Evolutionary conservation across 768 basidiomycete species (phyloP).

Genomic region (Boletus rubescentipes): DNA sequence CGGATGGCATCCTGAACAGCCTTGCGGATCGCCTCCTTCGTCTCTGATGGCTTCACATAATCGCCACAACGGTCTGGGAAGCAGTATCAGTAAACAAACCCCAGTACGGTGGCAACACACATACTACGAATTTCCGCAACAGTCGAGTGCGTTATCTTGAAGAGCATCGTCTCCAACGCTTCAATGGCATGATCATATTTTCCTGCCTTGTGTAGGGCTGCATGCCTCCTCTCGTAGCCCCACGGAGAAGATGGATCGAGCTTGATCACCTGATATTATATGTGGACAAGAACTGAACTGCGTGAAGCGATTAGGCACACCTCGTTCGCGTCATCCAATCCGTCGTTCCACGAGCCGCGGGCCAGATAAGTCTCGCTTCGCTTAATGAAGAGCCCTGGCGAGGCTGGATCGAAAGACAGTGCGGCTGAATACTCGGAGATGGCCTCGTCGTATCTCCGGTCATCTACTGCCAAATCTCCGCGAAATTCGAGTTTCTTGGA

Average conservation of each 20-base stretch:
- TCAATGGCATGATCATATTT: background rate
- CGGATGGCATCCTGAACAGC: conserved; percentile 1
- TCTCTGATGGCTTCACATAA: background rate
- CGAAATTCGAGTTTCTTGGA: background rate
- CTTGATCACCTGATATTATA: conserved; percentile 4
- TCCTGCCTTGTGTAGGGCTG: background rate
- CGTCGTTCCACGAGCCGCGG: background rate
- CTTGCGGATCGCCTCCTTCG: background rate
- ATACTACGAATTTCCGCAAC: conserved; percentile 3
- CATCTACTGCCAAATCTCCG: background rate
- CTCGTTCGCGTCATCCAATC: conserved; percentile 7
- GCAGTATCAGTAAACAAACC: background rate
- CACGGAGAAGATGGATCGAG: conserved; percentile 7
- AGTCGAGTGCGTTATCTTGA: conserved; percentile 1
- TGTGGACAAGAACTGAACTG: background rate
- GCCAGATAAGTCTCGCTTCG: conserved; percentile 4
- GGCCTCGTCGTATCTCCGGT: background rate
- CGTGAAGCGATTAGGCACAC: background rate
- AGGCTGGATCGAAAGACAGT: background rate
- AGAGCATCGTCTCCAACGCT: conserved; percentile 11
- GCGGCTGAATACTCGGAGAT: conserved; percentile 6
- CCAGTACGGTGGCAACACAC: background rate
- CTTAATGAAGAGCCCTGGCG: background rate
- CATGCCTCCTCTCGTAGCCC: conserved; percentile 12
- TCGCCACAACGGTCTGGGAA: background rate